Conservation (phyloP, 768 basidiomycete genomes). For the Atractiella rhizophila region DNA sequence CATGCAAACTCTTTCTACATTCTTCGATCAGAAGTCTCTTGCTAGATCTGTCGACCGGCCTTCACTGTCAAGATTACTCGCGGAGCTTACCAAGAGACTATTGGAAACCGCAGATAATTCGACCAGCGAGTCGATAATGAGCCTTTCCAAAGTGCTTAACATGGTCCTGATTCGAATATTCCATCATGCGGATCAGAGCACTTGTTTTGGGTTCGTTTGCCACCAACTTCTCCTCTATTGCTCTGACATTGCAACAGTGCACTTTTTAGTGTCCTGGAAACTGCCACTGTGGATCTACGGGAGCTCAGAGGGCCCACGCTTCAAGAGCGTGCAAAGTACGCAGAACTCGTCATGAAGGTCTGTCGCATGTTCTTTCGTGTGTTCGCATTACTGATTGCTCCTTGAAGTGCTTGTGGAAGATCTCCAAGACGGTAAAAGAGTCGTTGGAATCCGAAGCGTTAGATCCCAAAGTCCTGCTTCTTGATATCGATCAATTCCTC, state of each 20-base stretch:
- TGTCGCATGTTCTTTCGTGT: not conserved
- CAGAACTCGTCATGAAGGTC: constrained; percentile 18
- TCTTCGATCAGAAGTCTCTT: constrained; percentile 69
- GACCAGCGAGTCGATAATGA: constrained; percentile 53
- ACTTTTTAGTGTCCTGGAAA: constrained; percentile 32
- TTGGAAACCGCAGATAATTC: constrained; percentile 76
- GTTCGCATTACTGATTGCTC: constrained; percentile 20
- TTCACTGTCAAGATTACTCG: constrained; percentile 59
- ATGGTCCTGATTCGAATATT: constrained; percentile 89
- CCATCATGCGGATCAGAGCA: constrained; percentile 59
- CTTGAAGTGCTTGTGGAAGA: constrained; percentile 91
- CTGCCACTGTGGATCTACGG: constrained; percentile 26
- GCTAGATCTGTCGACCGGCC: constrained; percentile 67
- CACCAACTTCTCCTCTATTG: not conserved
- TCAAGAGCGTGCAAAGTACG: constrained; percentile 42
- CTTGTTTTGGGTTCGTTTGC: constrained; percentile 53
- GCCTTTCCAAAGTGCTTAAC: constrained; percentile 86
- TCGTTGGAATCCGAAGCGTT: constrained; percentile 55
- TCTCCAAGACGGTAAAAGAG: constrained; percentile 78
- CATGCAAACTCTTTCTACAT: constrained; percentile 81
- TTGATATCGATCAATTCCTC: constrained; percentile 77
- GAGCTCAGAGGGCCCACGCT: constrained; percentile 67
- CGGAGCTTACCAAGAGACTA: constrained; percentile 69
- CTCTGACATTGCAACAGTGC: constrained; percentile 55
- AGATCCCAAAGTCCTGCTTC: constrained; percentile 67